phyloP scores from a whole-genome alignment of 306 rosid genomes.

The Senna siamea region DNA sequence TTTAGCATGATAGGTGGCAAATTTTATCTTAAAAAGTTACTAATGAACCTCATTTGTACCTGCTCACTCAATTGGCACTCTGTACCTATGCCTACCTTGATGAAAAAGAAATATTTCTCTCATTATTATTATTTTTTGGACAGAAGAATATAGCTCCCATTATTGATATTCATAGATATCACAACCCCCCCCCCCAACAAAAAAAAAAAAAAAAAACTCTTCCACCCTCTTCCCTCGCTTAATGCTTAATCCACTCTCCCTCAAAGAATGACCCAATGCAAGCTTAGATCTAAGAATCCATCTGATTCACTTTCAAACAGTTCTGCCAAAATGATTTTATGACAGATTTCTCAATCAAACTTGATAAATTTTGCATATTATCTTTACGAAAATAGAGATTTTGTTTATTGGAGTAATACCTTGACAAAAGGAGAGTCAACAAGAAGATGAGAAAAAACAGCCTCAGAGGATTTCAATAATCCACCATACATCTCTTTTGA shows the following conservation, averaged over 20 bases:
- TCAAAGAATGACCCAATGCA: conserved; percentile 6
- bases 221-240: not conserved
- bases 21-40: conserved; percentile 15
- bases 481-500: conserved; percentile 92
- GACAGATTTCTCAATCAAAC: not conserved
- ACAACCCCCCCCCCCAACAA: too few relatives aligned
- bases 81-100: conserved; percentile 10
- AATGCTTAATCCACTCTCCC: not conserved
- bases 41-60: conserved; percentile 12
- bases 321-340: too few relatives aligned
- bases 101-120: conserved; percentile 5
- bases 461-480: conserved; percentile 60
- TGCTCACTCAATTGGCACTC: conserved; percentile 5
- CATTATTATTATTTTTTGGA: not conserved
- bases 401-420: conserved; percentile 50
- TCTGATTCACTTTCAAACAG: too few relatives aligned
- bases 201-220: too few relatives aligned
- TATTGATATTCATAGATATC: not conserved
- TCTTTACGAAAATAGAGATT: conserved; percentile 18
- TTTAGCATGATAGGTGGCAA: conserved; percentile 2
- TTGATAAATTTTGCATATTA: conserved; percentile 1
- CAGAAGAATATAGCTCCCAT: too few relatives aligned
- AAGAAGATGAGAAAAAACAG: conserved; percentile 77
- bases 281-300: too few relatives aligned
- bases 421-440: conserved; percentile 79